Evolutionary conservation across 1,139 yeast genomes (phyloP).

Genomic region (Saccharomycopsis phalli): DNA sequence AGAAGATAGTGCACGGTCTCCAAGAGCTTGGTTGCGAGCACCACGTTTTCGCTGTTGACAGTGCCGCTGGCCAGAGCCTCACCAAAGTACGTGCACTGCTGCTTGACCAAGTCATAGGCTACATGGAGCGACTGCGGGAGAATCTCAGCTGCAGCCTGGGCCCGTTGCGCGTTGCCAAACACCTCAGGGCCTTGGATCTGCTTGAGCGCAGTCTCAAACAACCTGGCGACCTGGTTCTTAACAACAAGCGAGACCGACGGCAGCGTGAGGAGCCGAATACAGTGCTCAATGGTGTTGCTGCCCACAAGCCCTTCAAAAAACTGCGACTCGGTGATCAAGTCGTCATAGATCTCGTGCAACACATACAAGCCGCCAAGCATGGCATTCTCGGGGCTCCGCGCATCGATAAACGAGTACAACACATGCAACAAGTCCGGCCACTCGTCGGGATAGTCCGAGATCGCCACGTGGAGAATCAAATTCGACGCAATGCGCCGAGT

Average conservation of each 20-base stretch:
- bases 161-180: constrained; percentile 27
- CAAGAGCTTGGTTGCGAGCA: constrained; percentile 25
- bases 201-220: constrained; percentile 44
- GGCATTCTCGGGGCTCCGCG: constrained; percentile 28
- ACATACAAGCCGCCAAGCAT: constrained; percentile 62
- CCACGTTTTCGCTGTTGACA: constrained; percentile 15
- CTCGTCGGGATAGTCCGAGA: constrained; percentile 89
- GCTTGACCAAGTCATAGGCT: constrained; percentile 6
- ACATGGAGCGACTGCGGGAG: constrained; percentile 8
- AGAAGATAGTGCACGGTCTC: constrained; percentile 28
- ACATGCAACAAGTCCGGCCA: constrained; percentile 69
- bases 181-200: constrained; percentile 50
- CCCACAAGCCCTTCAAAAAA: constrained; percentile 74
- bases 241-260: constrained; percentile 28
- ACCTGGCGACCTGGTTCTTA: constrained; percentile 40
- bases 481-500: constrained; percentile 62
- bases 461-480: constrained; percentile 75
- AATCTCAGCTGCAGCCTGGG: constrained; percentile 25
- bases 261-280: constrained; percentile 34
- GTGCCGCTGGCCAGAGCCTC: constrained; percentile 9
- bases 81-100: constrained; percentile 8
- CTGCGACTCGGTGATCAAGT: constrained; percentile 76
- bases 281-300: constrained; percentile 38
- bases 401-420: constrained; percentile 35
- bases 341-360: constrained; percentile 75